Base-by-base conservation (phyloP, 208 protist species). In the Acanthamoeba royreba region DNA sequence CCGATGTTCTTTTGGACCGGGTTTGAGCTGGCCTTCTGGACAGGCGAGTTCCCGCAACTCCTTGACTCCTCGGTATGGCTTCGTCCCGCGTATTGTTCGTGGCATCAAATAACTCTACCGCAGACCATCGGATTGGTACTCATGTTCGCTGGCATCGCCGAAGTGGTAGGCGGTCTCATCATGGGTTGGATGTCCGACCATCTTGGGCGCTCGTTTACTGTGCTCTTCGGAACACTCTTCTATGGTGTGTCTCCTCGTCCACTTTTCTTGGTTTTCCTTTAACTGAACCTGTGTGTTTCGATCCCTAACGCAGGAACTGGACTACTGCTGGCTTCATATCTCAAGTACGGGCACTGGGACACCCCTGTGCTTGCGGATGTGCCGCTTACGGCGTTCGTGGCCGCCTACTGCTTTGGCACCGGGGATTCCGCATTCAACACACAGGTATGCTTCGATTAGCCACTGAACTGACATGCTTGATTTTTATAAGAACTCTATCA, bases 351-450 rank as follows among this genome's bases (percentile, higher is more conserved):
- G 8, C 31, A 63, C 40, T 93, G 52, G 74, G 15, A 33, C 5
- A 33, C 72, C 28, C 79, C 79, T 5, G 28, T 31, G 15, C 31
- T 47, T 49, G 28, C 52, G 15, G 55, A 38, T 0, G 33, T 46
- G n/a, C 58, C 86, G 0, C 28, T 66, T 31, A 22, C 33, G 9
- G 86, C 86, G 25, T 77, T 53, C 40, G 58, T 40, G 7, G 86
- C 86, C 9, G 58, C 55, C 35, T 66, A 63, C 49, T 92, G 49
- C 40, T 89, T 94, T 25, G 92, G 92, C 31, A 35, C 81, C 28
- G 81, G 81, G 33, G 92, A 94, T 45, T 46, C 63, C 5, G 63
- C 40, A 22, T 94, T 94, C 58, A 88, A 94, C 43, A 94, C 92
- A 0, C 92, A 93, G 58, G 49, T 88, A 8, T 11, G n/a, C 58